Evolutionary conservation across 108 stramenopile genomes (phyloP), one percentile per base, ranked within the genome.

Genomic region (Stephanodiscus minutulus): DNA sequence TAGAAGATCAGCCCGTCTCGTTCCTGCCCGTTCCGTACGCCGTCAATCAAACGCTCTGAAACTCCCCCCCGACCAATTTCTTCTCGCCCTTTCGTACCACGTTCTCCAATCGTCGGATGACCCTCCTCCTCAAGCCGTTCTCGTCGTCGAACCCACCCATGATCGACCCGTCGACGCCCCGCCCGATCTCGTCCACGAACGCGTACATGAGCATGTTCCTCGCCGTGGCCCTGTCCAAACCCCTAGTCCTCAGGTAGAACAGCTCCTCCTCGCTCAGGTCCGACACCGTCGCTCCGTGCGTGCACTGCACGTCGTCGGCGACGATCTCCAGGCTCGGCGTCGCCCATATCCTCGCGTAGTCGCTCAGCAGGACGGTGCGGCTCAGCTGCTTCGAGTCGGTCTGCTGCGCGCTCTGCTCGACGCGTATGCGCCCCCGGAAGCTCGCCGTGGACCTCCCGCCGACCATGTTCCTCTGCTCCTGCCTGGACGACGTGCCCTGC

Each of bases 261-360:
- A 96, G 72, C 74, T 91, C 91, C 71, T 98, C 96, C 75, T 98
- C 97, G 36, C 87, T 86, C 69, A 98, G 79, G 83, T 98, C 97
- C 18, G 91, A 91, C 57, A 98, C 87, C 13, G 97, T 96, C n/a
- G 96, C 93, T 18, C 97, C 97, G 77, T 98, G 97, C 17, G 93
- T 90, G 77, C 97, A 98, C 70, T 87, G 77, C 15, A 98, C 96
- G 84, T 98, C 94, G 73, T 96, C 96, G 10, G 97, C 96, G 76
- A 96, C 91, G 61, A 98, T 97, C 68, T 96, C 96, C 69, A 98
- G 81, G 33, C 90, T 87, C 21, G 97, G 97, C 27, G 94, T 92
- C n/a, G 91, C 78, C 89, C 90, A 91, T 39, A 96, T 87, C 29
- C 91, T 69, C 4, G 83, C 89, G 66, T 85, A 81, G 66, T 98